Base-by-base conservation (phyloP, 169 alveolate genomes). In the Cryptosporidium parvum region DNA sequence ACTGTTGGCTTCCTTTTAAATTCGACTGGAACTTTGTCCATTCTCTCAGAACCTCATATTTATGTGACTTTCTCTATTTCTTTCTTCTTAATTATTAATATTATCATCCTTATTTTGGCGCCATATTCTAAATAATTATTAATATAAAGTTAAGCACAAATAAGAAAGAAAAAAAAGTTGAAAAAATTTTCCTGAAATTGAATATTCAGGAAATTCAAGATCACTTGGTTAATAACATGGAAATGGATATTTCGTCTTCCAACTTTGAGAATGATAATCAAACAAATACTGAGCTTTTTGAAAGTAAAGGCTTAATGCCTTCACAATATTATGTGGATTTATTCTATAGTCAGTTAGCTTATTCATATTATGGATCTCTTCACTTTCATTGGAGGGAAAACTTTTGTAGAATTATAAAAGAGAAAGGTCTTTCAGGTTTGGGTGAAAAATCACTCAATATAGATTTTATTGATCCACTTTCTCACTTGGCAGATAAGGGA, bases 321-420 rank as follows among this genome's bases (percentile, higher is more conserved):
- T 62, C 89, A 26, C 73, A 80, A 6, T 62, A 80, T 39, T 80
- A 80, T 80, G 75, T 80, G 72, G 89, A 80, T 31, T 37, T 80
- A 14, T 80, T 80, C n/a, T 80, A 80, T 65, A 80, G 89, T 33
- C 89, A 80, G 35, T 69, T 80, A 29, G 89, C 89, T 42, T 80
- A 42, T 39, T 80, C 89, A 23, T 80, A 80, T 51, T 80, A 61
- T 62, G 51, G 75, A 4, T 80, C 89, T 80, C 51, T 80, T 2
- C 59, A 80, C 42, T 51, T 58, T 23, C 6, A 61, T 39, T 80
- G 80, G 72, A 14, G 51, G n/a, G 56, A 61, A 31, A 21, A 80
- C 14, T 62, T 39, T 23, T 31, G 45, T 6, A 80, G 70, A 7
- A 42, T 29, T 26, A 23, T 45, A 21, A 23, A 26, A 23, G 62